A percentile compares a stretch with the other conserved stretches of the same genome.
phyloP scores from a whole-genome alignment of 306 rosid species.

The Inga leiocalycina region DNA sequence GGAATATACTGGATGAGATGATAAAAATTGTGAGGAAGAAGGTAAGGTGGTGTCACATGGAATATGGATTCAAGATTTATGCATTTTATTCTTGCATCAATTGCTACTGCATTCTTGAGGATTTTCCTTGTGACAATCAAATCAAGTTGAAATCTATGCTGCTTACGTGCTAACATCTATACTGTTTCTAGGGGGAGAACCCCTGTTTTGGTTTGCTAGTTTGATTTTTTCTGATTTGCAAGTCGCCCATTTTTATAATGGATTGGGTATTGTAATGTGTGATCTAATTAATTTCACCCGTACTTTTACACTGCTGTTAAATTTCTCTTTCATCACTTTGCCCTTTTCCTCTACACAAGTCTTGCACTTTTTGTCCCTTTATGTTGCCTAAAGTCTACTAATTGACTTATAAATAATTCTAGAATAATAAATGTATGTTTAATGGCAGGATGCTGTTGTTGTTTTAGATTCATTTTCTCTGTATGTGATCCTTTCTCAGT shows the following conservation, averaged over 20 bases:
- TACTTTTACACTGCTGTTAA: not conserved
- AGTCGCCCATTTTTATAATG: not conserved
- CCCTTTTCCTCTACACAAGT: not conserved
- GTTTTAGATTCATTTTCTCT: not conserved
- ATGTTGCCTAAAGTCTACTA: not conserved
- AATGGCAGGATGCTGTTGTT: constrained; percentile 7
- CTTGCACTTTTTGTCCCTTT: not conserved
- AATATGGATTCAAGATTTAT: constrained; percentile 25
- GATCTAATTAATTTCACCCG: not conserved
- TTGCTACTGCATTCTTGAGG: constrained; percentile 2
- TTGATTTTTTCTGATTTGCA: not conserved
- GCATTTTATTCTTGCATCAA: constrained; percentile 25
- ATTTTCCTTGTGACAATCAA: not conserved
- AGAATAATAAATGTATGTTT: not conserved
- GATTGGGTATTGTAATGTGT: not conserved
- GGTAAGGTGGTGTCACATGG: constrained; percentile 53
- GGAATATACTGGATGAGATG: constrained; percentile 89
- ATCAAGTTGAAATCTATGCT: not conserved
- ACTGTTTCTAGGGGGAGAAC: not conserved
- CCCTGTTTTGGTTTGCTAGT: constrained; percentile 9
- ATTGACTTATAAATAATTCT: not conserved
- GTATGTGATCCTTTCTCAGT: not conserved
- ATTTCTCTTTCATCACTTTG: constrained; percentile 4
- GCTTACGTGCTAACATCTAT: not conserved
- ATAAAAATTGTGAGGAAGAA: constrained; percentile 89